Base-by-base conservation (phyloP, 192 early-diverging fungal species). In the Coemansia asiatica region DNA sequence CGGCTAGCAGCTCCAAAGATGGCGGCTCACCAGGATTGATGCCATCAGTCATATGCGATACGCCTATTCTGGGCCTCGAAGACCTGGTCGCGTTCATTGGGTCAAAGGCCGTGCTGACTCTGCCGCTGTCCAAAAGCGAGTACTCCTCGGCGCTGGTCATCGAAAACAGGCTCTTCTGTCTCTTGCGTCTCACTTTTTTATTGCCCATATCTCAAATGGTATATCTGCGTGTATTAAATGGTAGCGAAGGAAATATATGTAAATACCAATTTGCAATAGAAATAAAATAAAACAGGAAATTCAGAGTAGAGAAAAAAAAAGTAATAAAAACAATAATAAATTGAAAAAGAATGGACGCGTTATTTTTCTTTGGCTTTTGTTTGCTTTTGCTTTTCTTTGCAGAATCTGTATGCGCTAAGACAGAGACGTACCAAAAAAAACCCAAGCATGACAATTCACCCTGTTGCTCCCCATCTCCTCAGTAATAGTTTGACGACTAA, bases 91-190 rank as follows among this genome's bases (percentile, higher is more conserved):
- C 35, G 4, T 49, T 31, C 63, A 69, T 72, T 1, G 79, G 73
- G 33, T 75, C 73, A 51, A 75, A 75, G 2, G 53, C 56, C 38
- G 60, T 7, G 16, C 57, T 46, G 25, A 69, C 50, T 9, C 73
- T 63, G 0, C 73, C 79, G 56, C 79, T 72, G 57, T 72, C 79
- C 46, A 81, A 67, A 63, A 81, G 26, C 16, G 73, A 72, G 48
- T 72, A 81, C 44, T 81, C 70, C 36, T 63, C 66, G 12, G 73
- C 73, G 0, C 72, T 48, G n/a, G 69, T 74, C 79, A 81, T 81
- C 29, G 79, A 81, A 51, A 81, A 81, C 67, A 81, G 58, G 44
- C 79, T 81, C 67, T 55, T 63, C 53, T 81, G 79, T 50, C 79
- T 64, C 54, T 68, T 75, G 26, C 79, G 79, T 1, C 79, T 73